These are phyloP conservation scores for Boletellus emodensis DNA, from an alignment of 768 basidiomycete genomes.

Conservation along the genomic window DNA sequence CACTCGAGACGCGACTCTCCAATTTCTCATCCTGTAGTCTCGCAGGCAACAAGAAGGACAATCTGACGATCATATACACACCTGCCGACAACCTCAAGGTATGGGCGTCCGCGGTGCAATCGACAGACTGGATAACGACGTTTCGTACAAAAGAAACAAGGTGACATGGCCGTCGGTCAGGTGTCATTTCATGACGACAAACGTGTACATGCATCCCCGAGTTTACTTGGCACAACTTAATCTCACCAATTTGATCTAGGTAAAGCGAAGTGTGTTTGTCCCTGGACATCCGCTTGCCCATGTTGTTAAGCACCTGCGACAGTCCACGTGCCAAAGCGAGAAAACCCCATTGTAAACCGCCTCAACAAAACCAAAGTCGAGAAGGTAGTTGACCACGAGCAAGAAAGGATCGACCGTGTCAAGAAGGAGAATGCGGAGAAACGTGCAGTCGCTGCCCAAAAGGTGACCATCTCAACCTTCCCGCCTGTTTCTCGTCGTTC, in stretches of 20 bases:
- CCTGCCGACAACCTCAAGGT: conserved; percentile 92
- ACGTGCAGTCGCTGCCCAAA: conserved; percentile 58
- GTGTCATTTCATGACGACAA: conserved; percentile 95
- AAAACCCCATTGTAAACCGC: conserved; percentile 88
- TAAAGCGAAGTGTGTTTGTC: conserved; percentile 62
- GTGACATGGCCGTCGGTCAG: conserved; percentile 95
- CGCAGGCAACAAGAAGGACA: conserved; percentile 92
- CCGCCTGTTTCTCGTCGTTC: not conserved
- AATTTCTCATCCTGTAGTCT: not conserved
- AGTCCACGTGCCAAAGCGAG: conserved; percentile 78
- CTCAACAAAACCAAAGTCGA: conserved; percentile 92
- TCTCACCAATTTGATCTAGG: conserved; percentile 39
- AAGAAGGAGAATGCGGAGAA: conserved; percentile 69
- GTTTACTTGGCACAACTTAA: not conserved
- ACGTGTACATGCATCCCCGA: conserved; percentile 42
- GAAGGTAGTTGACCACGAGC: conserved; percentile 84
- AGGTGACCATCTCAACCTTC: conserved; percentile 40
- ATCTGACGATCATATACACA: conserved; percentile 91
- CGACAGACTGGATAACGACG: not conserved
- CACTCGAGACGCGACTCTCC: not conserved
- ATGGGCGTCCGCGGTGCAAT: conserved; percentile 6
- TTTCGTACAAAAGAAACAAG: conserved; percentile 69
- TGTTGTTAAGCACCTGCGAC: not conserved
- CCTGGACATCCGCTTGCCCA: not conserved
- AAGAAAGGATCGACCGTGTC: conserved; percentile 76